Evolutionary conservation across 202 grass and related monocot genomes (phyloP).

Genomic region (Bolboschoenoplectus hybrid): DNA sequence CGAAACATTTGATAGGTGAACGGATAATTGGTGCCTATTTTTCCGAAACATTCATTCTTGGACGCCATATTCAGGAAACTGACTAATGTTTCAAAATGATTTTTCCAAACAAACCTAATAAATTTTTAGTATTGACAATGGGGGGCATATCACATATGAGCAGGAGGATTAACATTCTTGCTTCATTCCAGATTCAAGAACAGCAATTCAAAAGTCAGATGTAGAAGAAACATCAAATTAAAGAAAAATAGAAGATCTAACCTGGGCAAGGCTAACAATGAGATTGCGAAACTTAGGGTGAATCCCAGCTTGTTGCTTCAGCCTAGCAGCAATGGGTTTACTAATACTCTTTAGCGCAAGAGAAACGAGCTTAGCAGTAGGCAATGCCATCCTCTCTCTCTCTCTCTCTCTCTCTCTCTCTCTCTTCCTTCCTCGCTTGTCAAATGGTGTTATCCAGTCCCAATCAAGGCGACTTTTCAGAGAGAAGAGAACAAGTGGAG

Average conservation of each 20-base stretch:
- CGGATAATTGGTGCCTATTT: background rate
- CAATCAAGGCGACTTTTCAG: constrained; percentile 14
- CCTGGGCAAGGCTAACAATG: constrained; percentile 86
- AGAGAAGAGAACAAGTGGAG: constrained; percentile 8
- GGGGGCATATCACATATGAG: background rate
- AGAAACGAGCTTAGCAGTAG: constrained; percentile 70
- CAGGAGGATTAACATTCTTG: background rate
- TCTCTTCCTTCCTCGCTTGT: background rate
- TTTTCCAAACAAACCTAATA: background rate
- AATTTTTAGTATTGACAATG: background rate
- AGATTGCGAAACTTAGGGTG: constrained; percentile 80
- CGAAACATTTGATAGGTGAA: background rate
- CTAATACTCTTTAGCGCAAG: constrained; percentile 77
- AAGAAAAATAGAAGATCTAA: constrained; percentile 26
- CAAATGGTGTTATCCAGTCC: background rate
- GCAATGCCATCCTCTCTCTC: constrained; percentile 62
- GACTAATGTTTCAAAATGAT: background rate
- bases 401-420: background rate
- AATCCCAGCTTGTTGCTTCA: constrained; percentile 77
- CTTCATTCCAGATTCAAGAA: background rate
- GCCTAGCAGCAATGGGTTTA: constrained; percentile 81
- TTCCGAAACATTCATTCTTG: background rate
- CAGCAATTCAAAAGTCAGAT: constrained; percentile 2
- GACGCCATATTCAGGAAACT: background rate
- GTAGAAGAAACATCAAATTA: constrained; percentile 16